Percentiles rank a stretch among this genome's conserved stretches.
phyloP scores from a whole-genome alignment of 108 stramenopile species.

The Fistulifera pelliculosa region DNA sequence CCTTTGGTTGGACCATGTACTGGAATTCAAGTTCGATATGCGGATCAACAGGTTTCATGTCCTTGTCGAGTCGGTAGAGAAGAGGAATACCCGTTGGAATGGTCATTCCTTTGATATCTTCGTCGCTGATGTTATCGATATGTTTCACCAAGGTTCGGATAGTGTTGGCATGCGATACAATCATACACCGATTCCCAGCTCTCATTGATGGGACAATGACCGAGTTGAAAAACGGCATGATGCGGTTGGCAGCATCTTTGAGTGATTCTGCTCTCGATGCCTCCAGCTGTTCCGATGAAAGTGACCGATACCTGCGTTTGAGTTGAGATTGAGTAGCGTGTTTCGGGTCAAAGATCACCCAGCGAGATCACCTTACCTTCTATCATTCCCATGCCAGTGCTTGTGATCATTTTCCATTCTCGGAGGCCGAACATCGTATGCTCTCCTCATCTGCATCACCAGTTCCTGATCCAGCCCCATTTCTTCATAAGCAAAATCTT shows the following conservation, averaged over 20 bases:
- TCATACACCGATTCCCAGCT: constrained; percentile 62
- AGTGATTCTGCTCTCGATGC: constrained; percentile 53
- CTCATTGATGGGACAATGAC: constrained; percentile 56
- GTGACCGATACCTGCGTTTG: constrained; percentile 33
- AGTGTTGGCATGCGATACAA: constrained; percentile 83
- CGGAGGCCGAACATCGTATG: constrained; percentile 62
- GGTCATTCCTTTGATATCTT: constrained; percentile 80
- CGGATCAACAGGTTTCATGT: constrained; percentile 74
- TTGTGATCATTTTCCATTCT: constrained; percentile 77
- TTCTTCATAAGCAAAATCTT: constrained; percentile 63
- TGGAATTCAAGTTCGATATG: constrained; percentile 61
- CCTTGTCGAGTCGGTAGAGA: constrained; percentile 73
- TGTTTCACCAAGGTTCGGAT: constrained; percentile 78
- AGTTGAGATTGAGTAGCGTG: not conserved
- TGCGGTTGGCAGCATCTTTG: constrained; percentile 66
- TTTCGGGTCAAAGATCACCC: not conserved
- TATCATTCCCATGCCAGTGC: constrained; percentile 78
- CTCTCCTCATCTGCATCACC: constrained; percentile 77
- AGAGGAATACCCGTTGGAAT: constrained; percentile 82
- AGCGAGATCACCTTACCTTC: constrained; percentile 47
- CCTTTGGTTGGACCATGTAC: constrained; percentile 82
- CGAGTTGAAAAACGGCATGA: constrained; percentile 77
- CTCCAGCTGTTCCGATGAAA: constrained; percentile 55
- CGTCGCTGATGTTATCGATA: constrained; percentile 74
- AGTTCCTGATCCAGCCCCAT: constrained; percentile 70